Percentiles rank a stretch among this genome's conserved stretches.
Conservation (phyloP, 2,329 filamentous ascomycete genomes). For the Colletotrichum abscissum region DNA sequence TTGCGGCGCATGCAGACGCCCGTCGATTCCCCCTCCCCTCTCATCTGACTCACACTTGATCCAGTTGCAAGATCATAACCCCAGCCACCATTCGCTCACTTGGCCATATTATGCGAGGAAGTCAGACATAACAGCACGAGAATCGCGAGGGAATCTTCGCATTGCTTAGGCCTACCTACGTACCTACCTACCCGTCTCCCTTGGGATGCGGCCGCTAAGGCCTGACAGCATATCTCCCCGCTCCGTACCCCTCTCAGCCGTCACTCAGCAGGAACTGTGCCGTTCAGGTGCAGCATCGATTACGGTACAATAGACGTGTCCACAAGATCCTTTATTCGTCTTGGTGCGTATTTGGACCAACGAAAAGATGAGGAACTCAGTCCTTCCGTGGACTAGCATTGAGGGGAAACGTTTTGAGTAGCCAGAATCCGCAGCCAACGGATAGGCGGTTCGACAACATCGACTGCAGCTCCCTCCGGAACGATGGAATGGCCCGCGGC, state of each 20-base stretch:
- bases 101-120: not conserved
- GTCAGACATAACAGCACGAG: not conserved
- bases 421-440: not conserved
- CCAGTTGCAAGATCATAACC: not conserved
- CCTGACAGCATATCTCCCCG: not conserved
- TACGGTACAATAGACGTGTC: not conserved
- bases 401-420: not conserved
- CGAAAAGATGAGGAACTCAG: not conserved
- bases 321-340: not conserved
- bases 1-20: not conserved
- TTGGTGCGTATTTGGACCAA: constrained; percentile 25
- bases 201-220: not conserved
- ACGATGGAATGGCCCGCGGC: not conserved
- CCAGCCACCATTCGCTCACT: not conserved
- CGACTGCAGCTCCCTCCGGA: not conserved
- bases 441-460: not conserved
- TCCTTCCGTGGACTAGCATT: not conserved
- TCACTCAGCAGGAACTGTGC: constrained; percentile 2
- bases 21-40: too few relatives aligned
- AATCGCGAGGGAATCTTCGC: not conserved
- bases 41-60: not conserved
- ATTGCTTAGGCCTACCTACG: not conserved
- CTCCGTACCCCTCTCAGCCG: not conserved
- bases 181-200: not conserved
- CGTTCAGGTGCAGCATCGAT: constrained; percentile 16